Evolutionary conservation across 352 stramenopile genomes (phyloP), one percentile per base, ranked within the genome.

Genomic region (Phytophthora meadii): DNA sequence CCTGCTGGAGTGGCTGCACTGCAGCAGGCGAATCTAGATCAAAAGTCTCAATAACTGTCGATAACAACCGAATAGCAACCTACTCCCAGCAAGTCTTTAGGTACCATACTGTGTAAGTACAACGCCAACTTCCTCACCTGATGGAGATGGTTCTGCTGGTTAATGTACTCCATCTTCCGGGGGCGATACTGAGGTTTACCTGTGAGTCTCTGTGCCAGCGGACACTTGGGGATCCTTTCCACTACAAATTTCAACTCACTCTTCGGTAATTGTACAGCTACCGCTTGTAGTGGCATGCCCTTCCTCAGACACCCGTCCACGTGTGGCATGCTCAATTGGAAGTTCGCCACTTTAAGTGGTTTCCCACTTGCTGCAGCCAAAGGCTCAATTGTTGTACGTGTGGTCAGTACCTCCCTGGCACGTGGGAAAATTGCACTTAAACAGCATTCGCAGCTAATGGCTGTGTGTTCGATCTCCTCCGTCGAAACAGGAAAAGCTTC

Each of bases 171-270:
- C 10, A 86, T 45, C 9, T 73, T 64, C 9, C 84, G 77, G 17
- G 76, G 70, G 47, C 84, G 78, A 54, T 95, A 96, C 64, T 88
- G 86, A 37, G 77, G 76, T 6, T 76, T 87, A 7, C 82, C 82
- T 7, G 76, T 77, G 14, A 96, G 74, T 15, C 42, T 69, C 1
- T 67, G 45, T 4, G 86, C 77, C 11, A 90, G 15, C 6, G 88
- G 87, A 60, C 88, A 96, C 42, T 83, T 78, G 7, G 79, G 75
- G 36, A 96, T 90, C 17, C 88, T 82, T 30, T 96, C 87, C 32
- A 83, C 70, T 11, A 93, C 81, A 70, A 96, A 96, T 58, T 93
- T 92, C 22, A 96, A 75, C 58, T 96, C 88, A 61, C 87, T 94
- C 71, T 91, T 93, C 0, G 88, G 87, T 28, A 96, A 64, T 27